These are phyloP conservation scores for Elaeis oleifera DNA, from an alignment of 202 grass and related monocot species.

Conservation along the genomic window DNA sequence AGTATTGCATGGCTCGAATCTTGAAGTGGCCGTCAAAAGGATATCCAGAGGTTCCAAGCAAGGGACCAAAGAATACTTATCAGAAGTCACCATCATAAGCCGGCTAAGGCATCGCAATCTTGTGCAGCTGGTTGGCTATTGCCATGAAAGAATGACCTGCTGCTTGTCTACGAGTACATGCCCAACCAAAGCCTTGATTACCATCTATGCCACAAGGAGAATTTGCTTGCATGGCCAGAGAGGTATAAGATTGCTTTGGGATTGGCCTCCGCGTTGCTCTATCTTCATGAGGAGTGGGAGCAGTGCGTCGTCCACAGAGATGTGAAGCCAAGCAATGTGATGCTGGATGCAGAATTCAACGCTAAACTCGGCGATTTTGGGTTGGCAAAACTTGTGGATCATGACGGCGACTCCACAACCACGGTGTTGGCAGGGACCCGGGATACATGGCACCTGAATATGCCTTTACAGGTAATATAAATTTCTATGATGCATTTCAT, in stretches of 20 bases:
- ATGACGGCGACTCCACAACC: not conserved
- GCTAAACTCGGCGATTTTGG: slow-evolving; percentile 13
- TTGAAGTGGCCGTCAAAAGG: slow-evolving; percentile 13
- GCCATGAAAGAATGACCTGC: not conserved
- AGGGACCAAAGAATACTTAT: slow-evolving; percentile 5
- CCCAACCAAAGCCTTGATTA: slow-evolving; percentile 6
- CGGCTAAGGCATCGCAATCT: slow-evolving; percentile 9
- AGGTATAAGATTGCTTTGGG: slow-evolving; percentile 7
- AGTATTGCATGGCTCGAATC: not conserved
- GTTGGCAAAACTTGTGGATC: slow-evolving; percentile 7
- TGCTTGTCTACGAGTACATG: slow-evolving; percentile 15
- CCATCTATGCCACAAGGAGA: not conserved
- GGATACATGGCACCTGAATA: slow-evolving; percentile 12
- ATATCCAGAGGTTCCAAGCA: slow-evolving; percentile 2
- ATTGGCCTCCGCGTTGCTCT: slow-evolving; percentile 5
- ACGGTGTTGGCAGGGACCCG: slow-evolving; percentile 5
- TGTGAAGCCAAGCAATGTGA: slow-evolving; percentile 11
- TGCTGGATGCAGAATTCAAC: slow-evolving; percentile 1
- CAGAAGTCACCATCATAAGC: slow-evolving; percentile 5
- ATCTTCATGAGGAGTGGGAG: slow-evolving; percentile 15
- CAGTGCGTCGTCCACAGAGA: slow-evolving; percentile 8
- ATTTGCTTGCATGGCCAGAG: not conserved
- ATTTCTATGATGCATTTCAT: no score
- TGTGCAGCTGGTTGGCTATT: slow-evolving; percentile 9
- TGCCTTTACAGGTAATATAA: slow-evolving; percentile 1